A percentile compares a stretch with the other conserved stretches of the same genome.
phyloP scores from a whole-genome alignment of 306 rosid genomes.

The Acacia confusa region DNA sequence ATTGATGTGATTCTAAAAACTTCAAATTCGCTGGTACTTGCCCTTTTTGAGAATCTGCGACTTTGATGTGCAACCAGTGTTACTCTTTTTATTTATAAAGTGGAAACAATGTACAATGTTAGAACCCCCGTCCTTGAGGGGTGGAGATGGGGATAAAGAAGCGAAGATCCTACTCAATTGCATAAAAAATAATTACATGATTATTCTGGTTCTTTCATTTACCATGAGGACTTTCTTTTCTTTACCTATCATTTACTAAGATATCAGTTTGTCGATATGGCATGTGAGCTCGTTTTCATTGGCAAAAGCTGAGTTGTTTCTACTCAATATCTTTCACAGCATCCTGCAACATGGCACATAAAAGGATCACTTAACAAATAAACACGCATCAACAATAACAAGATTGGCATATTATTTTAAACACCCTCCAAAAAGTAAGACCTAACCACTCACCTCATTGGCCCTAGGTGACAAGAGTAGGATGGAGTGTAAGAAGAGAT shows the following conservation, averaged over 20 bases:
- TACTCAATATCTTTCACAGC: constrained; percentile 52
- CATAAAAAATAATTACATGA: constrained; percentile 33
- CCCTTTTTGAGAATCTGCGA: not conserved
- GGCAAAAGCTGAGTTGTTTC: constrained; percentile 31
- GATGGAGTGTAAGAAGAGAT: not conserved
- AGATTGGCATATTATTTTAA: not conserved
- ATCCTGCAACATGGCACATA: constrained; percentile 40
- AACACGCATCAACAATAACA: not conserved
- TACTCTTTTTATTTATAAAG: not conserved
- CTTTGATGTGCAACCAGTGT: not conserved
- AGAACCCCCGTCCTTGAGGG: not conserved
- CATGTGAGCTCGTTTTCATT: constrained; percentile 25
- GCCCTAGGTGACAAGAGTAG: not conserved
- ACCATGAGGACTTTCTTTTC: constrained; percentile 11
- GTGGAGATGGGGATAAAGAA: not conserved
- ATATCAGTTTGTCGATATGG: constrained; percentile 6
- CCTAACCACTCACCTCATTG: not conserved
- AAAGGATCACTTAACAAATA: not conserved
- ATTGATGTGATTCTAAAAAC: not conserved
- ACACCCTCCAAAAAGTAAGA: not conserved
- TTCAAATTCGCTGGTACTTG: too few relatives aligned
- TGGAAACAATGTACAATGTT: constrained; percentile 16
- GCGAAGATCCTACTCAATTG: constrained; percentile 27
- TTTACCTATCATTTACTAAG: constrained; percentile 25
- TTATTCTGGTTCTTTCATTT: constrained; percentile 21